Base-by-base conservation (phyloP, 1,284 basidiomycete species). In the Tilletia walkeri region DNA sequence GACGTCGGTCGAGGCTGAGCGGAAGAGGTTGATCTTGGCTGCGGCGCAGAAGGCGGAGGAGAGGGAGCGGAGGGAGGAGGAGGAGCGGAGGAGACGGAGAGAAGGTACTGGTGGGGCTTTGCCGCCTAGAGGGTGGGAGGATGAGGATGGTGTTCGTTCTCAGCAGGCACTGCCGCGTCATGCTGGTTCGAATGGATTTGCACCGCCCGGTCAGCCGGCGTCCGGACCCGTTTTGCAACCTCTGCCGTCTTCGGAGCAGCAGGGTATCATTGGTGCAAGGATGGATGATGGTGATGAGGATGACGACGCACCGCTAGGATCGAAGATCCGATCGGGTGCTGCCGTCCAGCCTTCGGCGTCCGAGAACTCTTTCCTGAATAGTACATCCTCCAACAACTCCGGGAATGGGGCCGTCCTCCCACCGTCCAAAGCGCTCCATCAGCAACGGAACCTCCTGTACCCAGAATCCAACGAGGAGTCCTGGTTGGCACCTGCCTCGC, bases 21-120 rank as follows among this genome's bases (percentile, higher is more conserved):
- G 50, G 50, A 53, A 53, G 50, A 7, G 50, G 4, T 10, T 18
- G 6, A 53, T 53, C 1, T 18, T 53, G 6, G 50, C 50, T 53
- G 50, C 50, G 50, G 50, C 50, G 50, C 50, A 53, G 20, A 53
- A 53, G 50, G 50, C 50, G 50, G 50, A 53, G 4, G 50, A 53
- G 50, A 18, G 50, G 18, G 50, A 53, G 45, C 38, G 61, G 24
- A 18, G 61, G 50, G 16, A 18, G 50, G 50, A 12, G 50, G 50
- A 53, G 50, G 50, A 53, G 50, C 7, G 16, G 20, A 20, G 18
- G 61, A 65, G 61, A 20, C 16, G 45, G 61, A 39, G 45, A 4
- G 18, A n/a, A 18, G 61, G 45, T 18, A n/a, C 14, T 20, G 61
- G 61, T 18, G 61, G 45, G 18, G 45, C 16, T 2, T 9, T 65